Evolutionary conservation across 495 filamentous ascomycete species (phyloP).

Genomic region (Penicillium cosmopolitanum): DNA sequence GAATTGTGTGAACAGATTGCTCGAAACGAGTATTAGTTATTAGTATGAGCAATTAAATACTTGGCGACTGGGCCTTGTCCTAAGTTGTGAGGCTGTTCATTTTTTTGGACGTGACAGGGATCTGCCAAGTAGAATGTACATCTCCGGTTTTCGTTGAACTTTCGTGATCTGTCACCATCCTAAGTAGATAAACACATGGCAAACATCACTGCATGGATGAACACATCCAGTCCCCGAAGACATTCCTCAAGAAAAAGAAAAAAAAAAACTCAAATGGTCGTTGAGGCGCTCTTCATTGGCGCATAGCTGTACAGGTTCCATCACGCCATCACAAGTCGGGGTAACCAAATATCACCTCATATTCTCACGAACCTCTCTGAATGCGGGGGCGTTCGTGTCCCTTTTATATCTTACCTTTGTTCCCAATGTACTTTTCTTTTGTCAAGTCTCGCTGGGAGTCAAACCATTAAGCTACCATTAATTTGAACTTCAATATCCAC

Average conservation of each 20-base stretch:
- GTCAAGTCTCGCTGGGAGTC: too few relatives aligned
- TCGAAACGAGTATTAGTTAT: slow-evolving; percentile 52
- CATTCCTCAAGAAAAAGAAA: not conserved
- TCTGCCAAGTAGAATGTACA: not conserved
- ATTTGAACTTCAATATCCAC: slow-evolving; percentile 1
- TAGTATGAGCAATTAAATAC: not conserved
- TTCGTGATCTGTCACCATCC: not conserved
- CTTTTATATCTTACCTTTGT: slow-evolving; percentile 11
- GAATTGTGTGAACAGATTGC: slow-evolving; percentile 63
- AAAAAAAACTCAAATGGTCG: not conserved
- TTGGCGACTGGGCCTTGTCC: too few relatives aligned
- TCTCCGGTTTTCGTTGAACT: not conserved
- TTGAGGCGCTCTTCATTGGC: not conserved
- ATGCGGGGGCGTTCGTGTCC: slow-evolving; percentile 13
- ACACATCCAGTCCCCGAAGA: too few relatives aligned
- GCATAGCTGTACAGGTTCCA: slow-evolving; percentile 3
- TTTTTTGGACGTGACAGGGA: not conserved
- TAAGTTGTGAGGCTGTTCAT: too few relatives aligned
- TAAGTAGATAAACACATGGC: not conserved
- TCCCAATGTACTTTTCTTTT: slow-evolving; percentile 11
- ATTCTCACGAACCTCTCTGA: slow-evolving; percentile 7
- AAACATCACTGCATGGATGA: not conserved
- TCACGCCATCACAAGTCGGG: slow-evolving; percentile 19
- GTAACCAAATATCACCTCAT: slow-evolving; percentile 24
- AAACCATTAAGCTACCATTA: not conserved